Conservation (phyloP, 225 moss, liverwort and hornwort genomes). For the Sphagnum contortum region DNA sequence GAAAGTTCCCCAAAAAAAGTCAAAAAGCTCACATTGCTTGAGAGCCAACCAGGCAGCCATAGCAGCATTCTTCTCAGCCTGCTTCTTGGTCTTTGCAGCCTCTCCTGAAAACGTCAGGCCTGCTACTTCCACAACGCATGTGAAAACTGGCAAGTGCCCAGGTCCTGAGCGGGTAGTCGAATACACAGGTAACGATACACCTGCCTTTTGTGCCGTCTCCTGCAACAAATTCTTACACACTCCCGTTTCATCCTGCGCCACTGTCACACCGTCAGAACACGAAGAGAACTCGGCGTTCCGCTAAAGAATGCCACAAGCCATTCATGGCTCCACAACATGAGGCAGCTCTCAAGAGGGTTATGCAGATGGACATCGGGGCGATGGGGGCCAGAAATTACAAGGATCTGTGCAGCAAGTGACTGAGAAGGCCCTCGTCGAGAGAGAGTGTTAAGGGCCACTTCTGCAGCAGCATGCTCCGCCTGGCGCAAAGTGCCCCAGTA, state of each 20-base stretch:
- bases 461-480: slow-evolving; percentile 98
- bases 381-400: slow-evolving; percentile 30
- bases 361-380: slow-evolving; percentile 1
- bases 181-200: slow-evolving; percentile 83
- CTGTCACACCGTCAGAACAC: too few species aligned
- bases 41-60: slow-evolving; percentile 98
- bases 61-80: slow-evolving; percentile 98
- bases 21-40: slow-evolving; percentile 59
- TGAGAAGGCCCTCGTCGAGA: slow-evolving; percentile 95
- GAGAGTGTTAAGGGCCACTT: slow-evolving; percentile 94
- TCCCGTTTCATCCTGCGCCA: slow-evolving; percentile 90
- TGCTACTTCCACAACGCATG: slow-evolving; percentile 88
- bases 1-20: background rate
- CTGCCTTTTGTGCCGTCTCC: slow-evolving; percentile 97
- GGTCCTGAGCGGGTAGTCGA: slow-evolving; percentile 93
- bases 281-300: background rate
- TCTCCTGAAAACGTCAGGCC: slow-evolving; percentile 85
- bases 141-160: slow-evolving; percentile 98
- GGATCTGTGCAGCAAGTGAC: slow-evolving; percentile 86
- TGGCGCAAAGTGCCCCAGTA: slow-evolving; percentile 98
- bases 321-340: background rate
- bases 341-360: background rate
- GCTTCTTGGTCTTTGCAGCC: slow-evolving; percentile 94
- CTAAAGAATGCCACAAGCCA: background rate
- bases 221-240: slow-evolving; percentile 97